phyloP scores from a whole-genome alignment of 345 rosid genomes.

The Kandelia obovata region DNA sequence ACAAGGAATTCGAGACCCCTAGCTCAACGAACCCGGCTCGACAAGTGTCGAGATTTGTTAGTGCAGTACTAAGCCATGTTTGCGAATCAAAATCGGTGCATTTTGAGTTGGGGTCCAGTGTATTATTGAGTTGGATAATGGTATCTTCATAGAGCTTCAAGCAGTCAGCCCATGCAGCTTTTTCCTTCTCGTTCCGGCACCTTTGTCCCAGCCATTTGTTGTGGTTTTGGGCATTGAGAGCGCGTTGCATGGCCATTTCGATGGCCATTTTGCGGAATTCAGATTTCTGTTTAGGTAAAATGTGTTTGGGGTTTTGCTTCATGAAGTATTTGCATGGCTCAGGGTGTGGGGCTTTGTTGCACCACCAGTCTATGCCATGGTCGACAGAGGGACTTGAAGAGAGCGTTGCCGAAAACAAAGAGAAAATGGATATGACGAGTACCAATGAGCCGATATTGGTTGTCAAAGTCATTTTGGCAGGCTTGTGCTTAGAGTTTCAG shows the following conservation, averaged over 20 bases:
- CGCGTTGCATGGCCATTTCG: slow-evolving; percentile 52
- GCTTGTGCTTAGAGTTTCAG: neutral
- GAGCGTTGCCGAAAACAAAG: slow-evolving; percentile 19
- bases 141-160: slow-evolving; percentile 51
- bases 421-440: slow-evolving; percentile 9
- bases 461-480: slow-evolving; percentile 15
- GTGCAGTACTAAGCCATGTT: slow-evolving; percentile 86
- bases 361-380: slow-evolving; percentile 47
- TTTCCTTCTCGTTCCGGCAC: slow-evolving; percentile 53
- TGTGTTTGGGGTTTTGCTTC: slow-evolving; percentile 23
- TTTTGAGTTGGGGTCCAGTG: slow-evolving; percentile 39
- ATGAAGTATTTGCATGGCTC: slow-evolving; percentile 58
- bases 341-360: slow-evolving; percentile 67
- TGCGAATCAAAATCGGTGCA: slow-evolving; percentile 62
- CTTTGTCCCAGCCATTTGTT: slow-evolving; percentile 48
- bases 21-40: slow-evolving; percentile 58
- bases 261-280: slow-evolving; percentile 47
- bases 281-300: slow-evolving; percentile 35
- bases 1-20: slow-evolving; percentile 42
- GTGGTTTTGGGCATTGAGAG: slow-evolving; percentile 43
- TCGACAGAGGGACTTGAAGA: slow-evolving; percentile 19
- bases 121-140: slow-evolving; percentile 53
- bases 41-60: slow-evolving; percentile 74
- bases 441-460: neutral
- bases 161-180: slow-evolving; percentile 85